phyloP scores from a whole-genome alignment of 345 rosid genomes.

The Populus davidiana region DNA sequence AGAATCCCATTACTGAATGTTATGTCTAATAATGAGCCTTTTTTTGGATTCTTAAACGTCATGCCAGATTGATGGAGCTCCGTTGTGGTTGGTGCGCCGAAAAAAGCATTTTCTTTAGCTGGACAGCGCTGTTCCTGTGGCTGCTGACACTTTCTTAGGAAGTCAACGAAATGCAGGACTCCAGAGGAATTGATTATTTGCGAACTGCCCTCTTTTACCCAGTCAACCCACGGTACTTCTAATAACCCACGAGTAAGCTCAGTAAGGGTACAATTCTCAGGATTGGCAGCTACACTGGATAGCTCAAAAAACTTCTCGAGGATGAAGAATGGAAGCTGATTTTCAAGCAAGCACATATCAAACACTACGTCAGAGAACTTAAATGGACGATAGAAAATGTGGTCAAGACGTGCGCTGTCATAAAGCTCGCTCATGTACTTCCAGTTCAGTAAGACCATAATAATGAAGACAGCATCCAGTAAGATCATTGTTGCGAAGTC shows the following conservation, averaged over 20 bases:
- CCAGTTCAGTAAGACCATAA: neutral
- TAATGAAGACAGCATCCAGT: slow-evolving; percentile 12
- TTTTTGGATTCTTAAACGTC: neutral
- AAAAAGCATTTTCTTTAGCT: too few species aligned
- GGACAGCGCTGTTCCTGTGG: neutral
- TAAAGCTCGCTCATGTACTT: too few species aligned
- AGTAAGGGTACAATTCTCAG: neutral
- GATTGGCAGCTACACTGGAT: too few species aligned
- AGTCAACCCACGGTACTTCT: rapidly evolving
- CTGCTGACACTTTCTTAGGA: neutral
- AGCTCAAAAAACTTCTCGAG: too few species aligned
- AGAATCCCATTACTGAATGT: slow-evolving; percentile 14
- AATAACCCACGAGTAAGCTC: neutral
- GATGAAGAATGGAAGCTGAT: too few species aligned
- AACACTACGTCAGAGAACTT: rapidly evolving
- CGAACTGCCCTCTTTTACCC: neutral
- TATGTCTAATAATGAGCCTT: neutral
- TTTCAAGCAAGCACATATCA: too few species aligned
- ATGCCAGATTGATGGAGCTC: slow-evolving; percentile 18
- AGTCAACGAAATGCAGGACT: slow-evolving; percentile 13
- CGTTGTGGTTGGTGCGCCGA: neutral
- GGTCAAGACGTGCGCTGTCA: too few species aligned
- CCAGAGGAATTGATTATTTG: neutral
- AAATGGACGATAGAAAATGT: too few species aligned
- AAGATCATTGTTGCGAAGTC: slow-evolving; percentile 5